phyloP scores from a whole-genome alignment of 2,329 filamentous ascomycete genomes.

The Verruconis gallopava region DNA sequence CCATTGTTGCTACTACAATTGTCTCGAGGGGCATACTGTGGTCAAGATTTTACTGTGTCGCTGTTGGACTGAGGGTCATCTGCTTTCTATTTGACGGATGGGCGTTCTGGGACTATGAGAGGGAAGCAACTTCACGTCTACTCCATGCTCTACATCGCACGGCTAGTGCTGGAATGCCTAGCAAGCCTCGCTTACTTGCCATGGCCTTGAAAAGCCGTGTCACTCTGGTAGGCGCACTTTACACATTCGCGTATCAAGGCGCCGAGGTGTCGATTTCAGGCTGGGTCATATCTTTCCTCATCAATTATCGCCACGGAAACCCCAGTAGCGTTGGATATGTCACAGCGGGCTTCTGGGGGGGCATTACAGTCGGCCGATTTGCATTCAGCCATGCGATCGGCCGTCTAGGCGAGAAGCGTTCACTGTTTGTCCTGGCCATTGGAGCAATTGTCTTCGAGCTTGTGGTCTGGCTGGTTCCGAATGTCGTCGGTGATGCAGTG shows the following conservation, averaged over 20 bases:
- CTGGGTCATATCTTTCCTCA: slow-evolving; percentile 79
- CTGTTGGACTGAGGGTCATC: slow-evolving; percentile 43
- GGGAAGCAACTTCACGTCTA: slow-evolving; percentile 38
- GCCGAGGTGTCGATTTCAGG: slow-evolving; percentile 74
- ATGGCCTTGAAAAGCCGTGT: slow-evolving; percentile 39
- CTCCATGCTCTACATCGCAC: slow-evolving; percentile 31
- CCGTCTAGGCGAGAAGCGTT: slow-evolving; percentile 55
- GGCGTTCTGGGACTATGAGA: slow-evolving; percentile 58
- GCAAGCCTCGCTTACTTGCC: slow-evolving; percentile 36
- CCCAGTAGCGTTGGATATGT: slow-evolving; percentile 67
- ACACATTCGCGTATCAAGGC: slow-evolving; percentile 79
- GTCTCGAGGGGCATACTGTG: slow-evolving; percentile 49
- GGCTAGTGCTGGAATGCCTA: slow-evolving; percentile 30
- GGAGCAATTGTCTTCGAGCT: slow-evolving; percentile 57
- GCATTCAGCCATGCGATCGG: slow-evolving; percentile 53
- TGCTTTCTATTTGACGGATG: slow-evolving; percentile 49
- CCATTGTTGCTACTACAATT: slow-evolving; percentile 62
- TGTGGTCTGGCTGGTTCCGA: slow-evolving; percentile 67
- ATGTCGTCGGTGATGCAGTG: slow-evolving; percentile 43
- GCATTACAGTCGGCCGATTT: slow-evolving; percentile 67
- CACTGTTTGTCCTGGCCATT: slow-evolving; percentile 49
- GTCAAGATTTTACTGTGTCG: slow-evolving; percentile 61
- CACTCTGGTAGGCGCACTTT: slow-evolving; percentile 62
- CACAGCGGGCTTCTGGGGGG: slow-evolving; percentile 54
- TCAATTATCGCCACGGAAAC: slow-evolving; percentile 55